phyloP scores from a whole-genome alignment of 2,329 filamentous ascomycete genomes.

The Delphinella strobiligena region DNA sequence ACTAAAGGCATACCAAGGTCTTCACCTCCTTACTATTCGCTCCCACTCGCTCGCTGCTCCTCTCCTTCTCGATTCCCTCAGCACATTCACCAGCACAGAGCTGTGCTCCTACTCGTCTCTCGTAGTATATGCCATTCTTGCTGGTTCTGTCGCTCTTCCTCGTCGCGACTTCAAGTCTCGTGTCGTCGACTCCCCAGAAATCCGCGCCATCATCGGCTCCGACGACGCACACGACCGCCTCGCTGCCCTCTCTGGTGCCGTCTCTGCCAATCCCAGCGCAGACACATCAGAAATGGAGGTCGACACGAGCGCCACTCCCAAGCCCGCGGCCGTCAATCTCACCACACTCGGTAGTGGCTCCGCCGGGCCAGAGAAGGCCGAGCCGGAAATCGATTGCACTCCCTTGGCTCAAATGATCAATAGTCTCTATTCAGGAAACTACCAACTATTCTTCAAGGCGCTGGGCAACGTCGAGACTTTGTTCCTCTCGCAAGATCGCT shows the following conservation, averaged over 20 bases:
- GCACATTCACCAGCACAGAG: conserved; percentile 97
- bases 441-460: conserved; percentile 85
- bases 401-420: conserved; percentile 78
- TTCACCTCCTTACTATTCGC: conserved; percentile 84
- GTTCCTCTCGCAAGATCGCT: conserved; percentile 88
- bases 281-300: conserved; percentile 45
- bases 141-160: conserved; percentile 87
- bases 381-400: conserved; percentile 77
- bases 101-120: conserved; percentile 92
- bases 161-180: conserved; percentile 98
- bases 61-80: conserved; percentile 88
- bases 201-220: conserved; percentile 81
- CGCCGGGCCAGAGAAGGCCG: conserved; percentile 60
- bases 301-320: conserved; percentile 31
- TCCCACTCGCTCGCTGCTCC: conserved; percentile 82
- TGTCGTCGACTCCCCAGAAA: conserved; percentile 95
- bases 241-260: conserved; percentile 64
- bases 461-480: conserved; percentile 83
- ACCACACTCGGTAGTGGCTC: conserved; percentile 61
- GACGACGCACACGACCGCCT: conserved; percentile 73
- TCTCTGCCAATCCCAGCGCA: conserved; percentile 69
- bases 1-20: conserved; percentile 94
- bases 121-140: conserved; percentile 90
- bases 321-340: conserved; percentile 71
- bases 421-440: conserved; percentile 86